Base-by-base conservation (phyloP, 1,284 basidiomycete species). In the Malassezia caprae region DNA sequence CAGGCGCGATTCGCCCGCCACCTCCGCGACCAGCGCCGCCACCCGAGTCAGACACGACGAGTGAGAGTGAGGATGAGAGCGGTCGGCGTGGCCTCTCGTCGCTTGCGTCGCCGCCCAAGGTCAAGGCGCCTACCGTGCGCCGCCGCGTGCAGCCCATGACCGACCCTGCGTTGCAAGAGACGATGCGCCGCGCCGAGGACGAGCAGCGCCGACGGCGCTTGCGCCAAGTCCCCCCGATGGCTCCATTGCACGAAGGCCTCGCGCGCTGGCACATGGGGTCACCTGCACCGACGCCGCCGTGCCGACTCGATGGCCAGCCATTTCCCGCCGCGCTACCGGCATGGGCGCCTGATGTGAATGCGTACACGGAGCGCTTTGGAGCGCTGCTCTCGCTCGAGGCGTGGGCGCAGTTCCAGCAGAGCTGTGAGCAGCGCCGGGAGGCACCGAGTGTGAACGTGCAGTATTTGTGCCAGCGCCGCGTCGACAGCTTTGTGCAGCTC, bases 341-440 rank as follows among this genome's bases (percentile, higher is more conserved):
- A 10, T 39, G 37, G 17, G 37, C 17, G 12, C 65, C 67, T 2
- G 80, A 82, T 55, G 81, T 83, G 49, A 72, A 78, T 4, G 81
- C 90, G 28, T 98, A 94, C 75, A 80, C 82, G 37, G 77, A 78
- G 24, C 78, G 85, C 24, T 90, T 94, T 69, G 83, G 89, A 63
- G 90, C 94, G 1, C 79, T 98, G n/a, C 78, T 96, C 23, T 77
- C 91, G 28, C 79, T 88, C 57, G 94, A 98, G 76, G 85, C 87
- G 60, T 96, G 94, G 91, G 83, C 86, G 27, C 89, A 96, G 68
- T 81, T 96, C 53, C 70, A 78, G 31, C 82, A 88, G 69, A 82
- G 88, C 27, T 86, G 68, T 48, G 74, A 88, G 65, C 83, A 86
- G 53, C 81, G 45, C 17, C 19, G 8, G 8, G 26, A 28, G n/a